A percentile compares a stretch with the other conserved stretches of the same genome.
Conservation (phyloP, 352 stramenopile genomes). For the Pythium dissotocum region DNA sequence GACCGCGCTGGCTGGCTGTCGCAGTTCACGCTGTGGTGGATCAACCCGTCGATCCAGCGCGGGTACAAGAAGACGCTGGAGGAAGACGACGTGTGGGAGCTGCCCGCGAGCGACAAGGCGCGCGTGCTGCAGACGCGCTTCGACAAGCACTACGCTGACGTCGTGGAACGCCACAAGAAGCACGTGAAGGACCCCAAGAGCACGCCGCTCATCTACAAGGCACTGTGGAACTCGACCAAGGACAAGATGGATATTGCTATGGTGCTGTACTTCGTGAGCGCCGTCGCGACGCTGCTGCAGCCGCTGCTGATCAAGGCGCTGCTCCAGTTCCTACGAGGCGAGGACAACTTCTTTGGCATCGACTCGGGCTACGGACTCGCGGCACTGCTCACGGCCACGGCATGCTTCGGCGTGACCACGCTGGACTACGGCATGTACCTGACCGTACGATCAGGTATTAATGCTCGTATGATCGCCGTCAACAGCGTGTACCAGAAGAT, state of each 20-base stretch:
- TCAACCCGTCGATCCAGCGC: slow-evolving; percentile 13
- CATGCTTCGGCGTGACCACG: slow-evolving; percentile 30
- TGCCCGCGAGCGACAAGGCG: slow-evolving; percentile 26
- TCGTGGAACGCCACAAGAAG: neutral
- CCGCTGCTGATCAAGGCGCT: slow-evolving; percentile 39
- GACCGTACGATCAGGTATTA: slow-evolving; percentile 41
- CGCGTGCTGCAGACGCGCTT: slow-evolving; percentile 31
- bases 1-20: slow-evolving; percentile 19
- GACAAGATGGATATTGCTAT: slow-evolving; percentile 34
- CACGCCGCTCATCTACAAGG: slow-evolving; percentile 14
- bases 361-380: slow-evolving; percentile 28
- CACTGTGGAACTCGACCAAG: slow-evolving; percentile 36
- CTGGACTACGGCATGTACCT: slow-evolving; percentile 58
- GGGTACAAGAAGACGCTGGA: slow-evolving; percentile 25
- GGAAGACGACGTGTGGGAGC: slow-evolving; percentile 37
- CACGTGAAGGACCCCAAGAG: neutral
- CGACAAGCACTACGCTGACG: slow-evolving; percentile 6
- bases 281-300: slow-evolving; percentile 29
- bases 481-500: slow-evolving; percentile 58
- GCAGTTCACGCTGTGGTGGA: slow-evolving; percentile 30
- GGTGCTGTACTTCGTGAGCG: slow-evolving; percentile 30
- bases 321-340: slow-evolving; percentile 27
- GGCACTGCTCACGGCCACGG: slow-evolving; percentile 15
- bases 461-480: slow-evolving; percentile 47
- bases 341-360: slow-evolving; percentile 29